phyloP scores from a whole-genome alignment of 192 early-diverging fungal species.

The Rhizoclosmatium globosum region DNA sequence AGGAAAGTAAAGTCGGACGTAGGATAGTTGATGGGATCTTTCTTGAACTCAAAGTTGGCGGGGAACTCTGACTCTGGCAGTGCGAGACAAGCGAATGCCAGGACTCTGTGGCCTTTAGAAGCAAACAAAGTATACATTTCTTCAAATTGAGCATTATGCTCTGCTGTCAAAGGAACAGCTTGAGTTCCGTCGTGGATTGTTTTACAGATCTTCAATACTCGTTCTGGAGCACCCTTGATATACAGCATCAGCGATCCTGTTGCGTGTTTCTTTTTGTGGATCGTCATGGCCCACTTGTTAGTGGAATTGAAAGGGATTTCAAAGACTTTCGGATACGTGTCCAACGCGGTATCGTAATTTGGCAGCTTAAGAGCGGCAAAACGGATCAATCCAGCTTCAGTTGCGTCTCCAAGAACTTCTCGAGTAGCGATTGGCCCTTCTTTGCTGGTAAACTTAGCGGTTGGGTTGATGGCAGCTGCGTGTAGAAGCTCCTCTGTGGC shows the following conservation, averaged over 20 bases:
- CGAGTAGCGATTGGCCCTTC: conserved; percentile 86
- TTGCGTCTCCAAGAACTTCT: conserved; percentile 89
- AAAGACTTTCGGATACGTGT: conserved; percentile 85
- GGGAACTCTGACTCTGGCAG: conserved; percentile 59
- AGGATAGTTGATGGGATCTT: conserved; percentile 67
- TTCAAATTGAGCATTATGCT: conserved; percentile 73
- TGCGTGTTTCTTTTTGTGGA: conserved; percentile 78
- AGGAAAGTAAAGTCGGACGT: conserved; percentile 67
- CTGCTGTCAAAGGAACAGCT: conserved; percentile 66
- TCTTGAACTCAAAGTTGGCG: conserved; percentile 22
- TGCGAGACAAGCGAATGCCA: conserved; percentile 87
- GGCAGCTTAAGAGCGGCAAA: conserved; percentile 74
- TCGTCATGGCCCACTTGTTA: conserved; percentile 92
- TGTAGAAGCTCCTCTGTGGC: conserved; percentile 21
- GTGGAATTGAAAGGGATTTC: conserved; percentile 96
- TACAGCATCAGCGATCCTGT: conserved; percentile 76
- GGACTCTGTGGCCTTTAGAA: conserved; percentile 87
- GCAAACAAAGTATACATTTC: conserved; percentile 87
- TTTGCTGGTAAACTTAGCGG: conserved; percentile 40
- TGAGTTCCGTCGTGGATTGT: conserved; percentile 62
- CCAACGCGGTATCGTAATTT: conserved; percentile 70
- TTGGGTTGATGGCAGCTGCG: conserved; percentile 3
- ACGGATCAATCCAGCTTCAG: conserved; percentile 88
- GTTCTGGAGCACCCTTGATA: conserved; percentile 92
- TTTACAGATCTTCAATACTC: conserved; percentile 79